Evolutionary conservation across 768 basidiomycete species (phyloP).

Genomic region (Termitomyces eurrhizus): DNA sequence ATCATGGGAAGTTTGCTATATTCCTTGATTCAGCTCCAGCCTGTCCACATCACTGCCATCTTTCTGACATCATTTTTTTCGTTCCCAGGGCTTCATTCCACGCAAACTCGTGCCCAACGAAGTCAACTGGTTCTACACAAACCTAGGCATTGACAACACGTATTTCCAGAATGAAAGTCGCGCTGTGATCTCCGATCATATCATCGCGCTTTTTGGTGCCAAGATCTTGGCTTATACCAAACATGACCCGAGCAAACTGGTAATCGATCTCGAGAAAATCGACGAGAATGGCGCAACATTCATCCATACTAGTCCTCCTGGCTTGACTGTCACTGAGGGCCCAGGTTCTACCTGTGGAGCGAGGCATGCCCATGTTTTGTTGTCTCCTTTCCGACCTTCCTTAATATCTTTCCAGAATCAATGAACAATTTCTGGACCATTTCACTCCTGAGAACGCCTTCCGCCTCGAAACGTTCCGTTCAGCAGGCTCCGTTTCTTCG

Average conservation of each 20-base stretch:
- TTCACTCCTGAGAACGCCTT: constrained; percentile 75
- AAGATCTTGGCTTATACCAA: constrained; percentile 93
- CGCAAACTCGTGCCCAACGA: constrained; percentile 82
- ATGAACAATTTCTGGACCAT: constrained; percentile 84
- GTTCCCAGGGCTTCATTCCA: constrained; percentile 83
- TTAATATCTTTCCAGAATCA: constrained; percentile 57
- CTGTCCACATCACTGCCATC: constrained; percentile 7
- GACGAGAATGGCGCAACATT: constrained; percentile 86
- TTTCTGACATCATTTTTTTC: constrained; percentile 8
- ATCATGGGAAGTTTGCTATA: not conserved
- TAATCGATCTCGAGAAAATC: constrained; percentile 94
- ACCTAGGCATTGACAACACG: constrained; percentile 87
- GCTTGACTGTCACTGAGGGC: constrained; percentile 75
- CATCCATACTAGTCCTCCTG: constrained; percentile 88
- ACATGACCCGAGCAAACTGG: constrained; percentile 84
- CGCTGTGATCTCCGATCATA: constrained; percentile 77
- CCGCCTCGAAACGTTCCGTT: constrained; percentile 95
- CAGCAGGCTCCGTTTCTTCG: constrained; percentile 79
- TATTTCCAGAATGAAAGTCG: constrained; percentile 82
- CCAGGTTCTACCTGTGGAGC: constrained; percentile 90
- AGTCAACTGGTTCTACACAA: constrained; percentile 94
- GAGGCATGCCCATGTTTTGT: constrained; percentile 43
- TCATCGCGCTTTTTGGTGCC: constrained; percentile 93
- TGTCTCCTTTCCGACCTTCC: not conserved
- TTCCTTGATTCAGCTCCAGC: not conserved